Base-by-base conservation (phyloP, 768 basidiomycete species). In the Macrolepiota dolichaula region DNA sequence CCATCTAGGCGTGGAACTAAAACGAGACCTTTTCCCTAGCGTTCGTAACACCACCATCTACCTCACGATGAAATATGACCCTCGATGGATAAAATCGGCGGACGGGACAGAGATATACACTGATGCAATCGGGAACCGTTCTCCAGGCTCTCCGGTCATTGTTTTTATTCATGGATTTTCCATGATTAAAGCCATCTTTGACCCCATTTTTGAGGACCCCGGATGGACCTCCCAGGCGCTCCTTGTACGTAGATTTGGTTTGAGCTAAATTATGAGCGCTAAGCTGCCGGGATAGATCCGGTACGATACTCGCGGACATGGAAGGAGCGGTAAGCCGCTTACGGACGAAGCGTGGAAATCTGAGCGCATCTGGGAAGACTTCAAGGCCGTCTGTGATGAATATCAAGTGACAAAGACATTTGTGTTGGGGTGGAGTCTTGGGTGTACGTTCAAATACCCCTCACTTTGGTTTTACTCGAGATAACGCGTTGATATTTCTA, bases 61-160 rank as follows among this genome's bases (percentile, higher is more conserved):
- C 17, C 44, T 15, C 37, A 12, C 24, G 3, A 53, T 47, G 5
- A 58, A 38, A 27, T 49, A 46, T 32, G 40, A 46, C 15, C 42
- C 59, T 36, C 59, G 59, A 7, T 60, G 52, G 27, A 17, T 61
- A 13, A 61, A 49, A n/a, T 67, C 76, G 10, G 62, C 69, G 17
- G 78, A 77, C 59, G 76, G 76, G 13, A 74, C 74, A 19, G 62
- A 61, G 36, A 71, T 79, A 37, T 76, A 71, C 61, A 73, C 74
- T 5, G 69, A 76, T 42, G 72, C 73, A n/a, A 63, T 60, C 3
- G 76, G 76, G 17, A 66, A 75, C 59, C 68, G 51, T 10, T 60
- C 59, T 19, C 42, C 72, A 12, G 52, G 66, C 12, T 70, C 72
- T 42, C 74, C 71, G 19, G 63, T 69, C 24, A 52, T 78, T 27